Evolutionary conservation across 768 basidiomycete species (phyloP), one percentile per base, ranked within the genome.

Genomic region (Amanita thiersii): DNA sequence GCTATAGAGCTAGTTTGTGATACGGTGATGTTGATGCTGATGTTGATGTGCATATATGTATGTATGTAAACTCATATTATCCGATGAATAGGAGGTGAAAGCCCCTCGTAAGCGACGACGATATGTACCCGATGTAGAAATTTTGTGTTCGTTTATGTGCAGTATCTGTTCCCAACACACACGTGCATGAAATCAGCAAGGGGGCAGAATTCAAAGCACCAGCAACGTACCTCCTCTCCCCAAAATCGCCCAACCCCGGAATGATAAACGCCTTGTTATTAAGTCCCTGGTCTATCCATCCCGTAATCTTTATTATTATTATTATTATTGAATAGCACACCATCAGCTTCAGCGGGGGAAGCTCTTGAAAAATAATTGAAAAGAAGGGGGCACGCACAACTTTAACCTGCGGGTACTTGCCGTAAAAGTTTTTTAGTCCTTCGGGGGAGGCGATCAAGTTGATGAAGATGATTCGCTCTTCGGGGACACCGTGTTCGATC

Each of bases 181-280:
- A n/a, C n/a, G n/a, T n/a, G n/a, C n/a, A n/a, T n/a, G n/a, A n/a
- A n/a, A n/a, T n/a, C n/a, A n/a, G n/a, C n/a, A n/a, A n/a, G n/a
- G n/a, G n/a, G n/a, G n/a, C n/a, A n/a, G n/a, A n/a, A n/a, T n/a
- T n/a, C n/a, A n/a, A n/a, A n/a, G n/a, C n/a, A n/a, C n/a, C n/a
- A n/a, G n/a, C n/a, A n/a, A 50, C 57, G 47, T 52, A 83, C 86
- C 88, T 81, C 56, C 88, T 67, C 58, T 94, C 92, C 39, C 92
- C 92, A 58, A 97, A 97, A 58, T 97, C 92, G n/a, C 92, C 92
- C n/a, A 97, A 68, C 20, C 92, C 91, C 5, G 90, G 91, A 42
- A 92, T 79, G 51, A 93, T 93, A 56, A 85, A 96, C 17, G 86
- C 79, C 57, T 83, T 88, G 44, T 87, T 87, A 51, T 97, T 92